Evolutionary conservation across 1,139 yeast genomes (phyloP), one percentile per base, ranked within the genome.

Genomic region (Candida pseudoviswanathii): DNA sequence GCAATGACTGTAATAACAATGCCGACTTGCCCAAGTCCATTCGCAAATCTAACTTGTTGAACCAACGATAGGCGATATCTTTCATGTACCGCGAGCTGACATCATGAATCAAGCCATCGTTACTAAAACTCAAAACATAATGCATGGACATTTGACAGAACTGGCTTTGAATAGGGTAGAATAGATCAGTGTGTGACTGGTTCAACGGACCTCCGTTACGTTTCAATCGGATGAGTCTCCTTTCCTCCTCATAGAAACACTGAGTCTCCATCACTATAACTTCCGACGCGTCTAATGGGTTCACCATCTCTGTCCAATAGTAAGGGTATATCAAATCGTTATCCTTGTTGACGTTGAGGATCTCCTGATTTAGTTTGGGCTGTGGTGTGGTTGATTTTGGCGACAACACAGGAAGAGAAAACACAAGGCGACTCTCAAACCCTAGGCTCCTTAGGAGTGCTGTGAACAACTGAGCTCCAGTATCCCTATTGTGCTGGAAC

Each of bases 261-360:
- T 65, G 61, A 2, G 69, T 57, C 49, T 73, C 78, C 2, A 73
- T 34, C 0, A 70, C 54, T 10, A 69, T 52, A 0, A 73, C 31
- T 49, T 72, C 72, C 2, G 56, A 48, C 1, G 52, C 52, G 45
- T 71, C 54, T 3, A 67, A 31, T 0, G 78, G 77, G 48, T 71
- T 71, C 2, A 73, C 55, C 3, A 72, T 46, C 53, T 73, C 78
- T 7, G 75, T 70, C 78, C 78, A 73, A 51, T 61, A 71, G 51
- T 71, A 71, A 0, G 78, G 78, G 49, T 67, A 71, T 5, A 73
- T 53, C 10, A 72, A 53, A 52, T 73, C 78, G 50, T 65, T 62
- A 46, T 73, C 78, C 40, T 63, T 65, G 43, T 68, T 72, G 4
- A 59, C 49, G 5, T 51, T 49, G 1, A 70, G 48, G 37, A 64